Percentiles rank a stretch among this genome's conserved stretches.
These are phyloP conservation scores for Beauveria brongniartii DNA, from an alignment of 2,329 filamentous ascomycete species.

Conservation along the genomic window DNA sequence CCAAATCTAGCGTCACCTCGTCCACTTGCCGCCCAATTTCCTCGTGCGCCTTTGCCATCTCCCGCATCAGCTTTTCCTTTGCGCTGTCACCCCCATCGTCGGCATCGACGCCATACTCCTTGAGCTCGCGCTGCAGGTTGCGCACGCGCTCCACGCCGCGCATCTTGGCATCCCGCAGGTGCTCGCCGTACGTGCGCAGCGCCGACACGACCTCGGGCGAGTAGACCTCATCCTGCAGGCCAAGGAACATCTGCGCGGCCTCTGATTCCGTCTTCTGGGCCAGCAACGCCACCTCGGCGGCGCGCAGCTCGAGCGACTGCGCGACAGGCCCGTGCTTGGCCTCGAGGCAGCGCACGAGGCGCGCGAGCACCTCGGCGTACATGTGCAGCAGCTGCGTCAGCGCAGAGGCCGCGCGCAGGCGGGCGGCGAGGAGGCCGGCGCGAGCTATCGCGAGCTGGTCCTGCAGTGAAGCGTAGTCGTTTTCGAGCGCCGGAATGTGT, in stretches of 20 bases:
- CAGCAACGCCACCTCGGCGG: conserved; percentile 34
- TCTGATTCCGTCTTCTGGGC: conserved; percentile 35
- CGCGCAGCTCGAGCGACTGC: conserved; percentile 42
- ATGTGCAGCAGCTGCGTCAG: conserved; percentile 31
- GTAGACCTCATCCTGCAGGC: conserved; percentile 34
- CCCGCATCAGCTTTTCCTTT: conserved; percentile 43
- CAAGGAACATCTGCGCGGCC: conserved; percentile 26
- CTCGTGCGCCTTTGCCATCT: conserved; percentile 43
- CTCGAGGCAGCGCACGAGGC: conserved; percentile 43
- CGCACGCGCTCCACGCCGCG: conserved; percentile 37
- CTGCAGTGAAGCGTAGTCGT: conserved; percentile 30
- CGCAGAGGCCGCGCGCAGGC: conserved; percentile 29
- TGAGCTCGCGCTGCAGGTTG: conserved; percentile 34
- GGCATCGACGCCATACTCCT: conserved; percentile 37
- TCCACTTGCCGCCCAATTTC: conserved; percentile 42
- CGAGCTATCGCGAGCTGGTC: conserved; percentile 23
- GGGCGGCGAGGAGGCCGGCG: conserved; percentile 27
- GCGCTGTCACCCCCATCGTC: conserved; percentile 22
- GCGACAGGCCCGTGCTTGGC: conserved; percentile 47
- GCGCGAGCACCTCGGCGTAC: conserved; percentile 30
- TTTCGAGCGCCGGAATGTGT: conserved; percentile 40
- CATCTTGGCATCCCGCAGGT: conserved; percentile 40
- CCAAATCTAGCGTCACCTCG: conserved; percentile 41
- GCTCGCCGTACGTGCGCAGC: conserved; percentile 38
- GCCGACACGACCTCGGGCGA: conserved; percentile 33